Evolutionary conservation across 2,329 filamentous ascomycete species (phyloP).

Genomic region (Colletotrichum viniferum): DNA sequence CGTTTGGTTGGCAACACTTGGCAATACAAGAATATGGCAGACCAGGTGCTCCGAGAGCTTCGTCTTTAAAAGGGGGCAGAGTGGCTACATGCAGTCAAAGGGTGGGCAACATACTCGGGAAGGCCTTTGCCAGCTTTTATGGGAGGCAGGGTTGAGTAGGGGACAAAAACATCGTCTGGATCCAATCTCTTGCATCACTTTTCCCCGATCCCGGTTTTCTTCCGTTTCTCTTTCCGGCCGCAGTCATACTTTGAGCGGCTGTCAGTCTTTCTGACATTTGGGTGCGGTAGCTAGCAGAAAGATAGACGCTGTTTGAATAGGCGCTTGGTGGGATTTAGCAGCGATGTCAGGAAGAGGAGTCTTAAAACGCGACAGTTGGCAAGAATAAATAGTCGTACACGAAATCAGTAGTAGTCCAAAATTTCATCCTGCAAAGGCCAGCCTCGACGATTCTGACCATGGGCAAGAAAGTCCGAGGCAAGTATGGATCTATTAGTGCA

Average conservation of each 20-base stretch:
- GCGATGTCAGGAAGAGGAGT: neutral
- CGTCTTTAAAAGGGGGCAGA: conserved; percentile 61
- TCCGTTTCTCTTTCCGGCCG: neutral
- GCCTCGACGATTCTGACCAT: neutral
- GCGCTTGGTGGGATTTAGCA: neutral
- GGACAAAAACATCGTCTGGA: neutral
- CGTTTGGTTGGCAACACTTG: conserved; percentile 93
- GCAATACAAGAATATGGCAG: conserved; percentile 99
- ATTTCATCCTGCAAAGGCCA: neutral
- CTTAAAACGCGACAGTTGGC: neutral
- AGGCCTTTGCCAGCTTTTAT: neutral
- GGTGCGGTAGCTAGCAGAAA: neutral
- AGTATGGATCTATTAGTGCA: neutral
- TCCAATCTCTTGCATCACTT: neutral
- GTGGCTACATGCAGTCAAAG: neutral
- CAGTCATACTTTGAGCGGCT: neutral
- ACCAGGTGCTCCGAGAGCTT: conserved; percentile 88
- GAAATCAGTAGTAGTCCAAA: neutral
- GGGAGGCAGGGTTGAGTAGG: neutral
- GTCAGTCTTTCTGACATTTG: neutral
- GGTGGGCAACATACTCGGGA: neutral
- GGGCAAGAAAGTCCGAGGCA: neutral
- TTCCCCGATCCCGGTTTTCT: neutral
- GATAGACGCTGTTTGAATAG: neutral
- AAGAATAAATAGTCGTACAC: neutral